A percentile compares a stretch with the other conserved stretches of the same genome.
Conservation (phyloP, 2,329 filamentous ascomycete species). For the Diaporthe australafricana region DNA sequence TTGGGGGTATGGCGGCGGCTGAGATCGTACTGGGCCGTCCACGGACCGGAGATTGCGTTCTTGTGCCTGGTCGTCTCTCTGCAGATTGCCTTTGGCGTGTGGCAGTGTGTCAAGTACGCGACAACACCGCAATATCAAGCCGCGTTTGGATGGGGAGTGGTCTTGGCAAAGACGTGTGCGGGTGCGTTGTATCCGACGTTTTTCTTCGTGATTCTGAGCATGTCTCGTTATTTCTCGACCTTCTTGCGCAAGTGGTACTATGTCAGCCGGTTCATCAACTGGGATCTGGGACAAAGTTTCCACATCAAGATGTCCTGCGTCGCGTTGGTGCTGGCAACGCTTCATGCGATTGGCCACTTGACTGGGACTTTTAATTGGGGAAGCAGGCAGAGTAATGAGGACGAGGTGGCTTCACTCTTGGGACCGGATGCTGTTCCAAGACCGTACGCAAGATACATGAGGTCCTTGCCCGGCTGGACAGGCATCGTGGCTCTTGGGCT, state of each 20-base stretch:
- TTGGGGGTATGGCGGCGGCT: conserved; percentile 58
- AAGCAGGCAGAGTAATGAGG: conserved; percentile 56
- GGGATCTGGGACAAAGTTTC: conserved; percentile 66
- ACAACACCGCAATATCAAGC: conserved; percentile 56
- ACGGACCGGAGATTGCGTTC: conserved; percentile 64
- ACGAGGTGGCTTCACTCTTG: conserved; percentile 54
- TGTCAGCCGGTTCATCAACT: conserved; percentile 67
- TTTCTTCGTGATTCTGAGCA: conserved; percentile 68
- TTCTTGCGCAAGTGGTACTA: conserved; percentile 62
- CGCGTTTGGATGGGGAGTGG: conserved; percentile 67
- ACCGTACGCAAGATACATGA: conserved; percentile 5
- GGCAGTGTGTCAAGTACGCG: conserved; percentile 67
- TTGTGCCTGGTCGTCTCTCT: conserved; percentile 58
- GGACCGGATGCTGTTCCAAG: conserved; percentile 4
- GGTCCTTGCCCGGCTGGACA: conserved; percentile 42
- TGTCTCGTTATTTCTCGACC: conserved; percentile 68
- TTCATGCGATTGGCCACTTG: conserved; percentile 67
- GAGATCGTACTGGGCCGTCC: conserved; percentile 66
- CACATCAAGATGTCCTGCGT: conserved; percentile 66
- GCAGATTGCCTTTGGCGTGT: conserved; percentile 63
- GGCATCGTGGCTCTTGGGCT: conserved; percentile 61
- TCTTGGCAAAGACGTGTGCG: conserved; percentile 65
- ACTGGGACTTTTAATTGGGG: conserved; percentile 64
- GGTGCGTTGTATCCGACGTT: conserved; percentile 68
- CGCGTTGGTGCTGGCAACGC: conserved; percentile 60